Evolutionary conservation across 2,329 filamentous ascomycete species (phyloP).

Genomic region (Talaromyces sp.): DNA sequence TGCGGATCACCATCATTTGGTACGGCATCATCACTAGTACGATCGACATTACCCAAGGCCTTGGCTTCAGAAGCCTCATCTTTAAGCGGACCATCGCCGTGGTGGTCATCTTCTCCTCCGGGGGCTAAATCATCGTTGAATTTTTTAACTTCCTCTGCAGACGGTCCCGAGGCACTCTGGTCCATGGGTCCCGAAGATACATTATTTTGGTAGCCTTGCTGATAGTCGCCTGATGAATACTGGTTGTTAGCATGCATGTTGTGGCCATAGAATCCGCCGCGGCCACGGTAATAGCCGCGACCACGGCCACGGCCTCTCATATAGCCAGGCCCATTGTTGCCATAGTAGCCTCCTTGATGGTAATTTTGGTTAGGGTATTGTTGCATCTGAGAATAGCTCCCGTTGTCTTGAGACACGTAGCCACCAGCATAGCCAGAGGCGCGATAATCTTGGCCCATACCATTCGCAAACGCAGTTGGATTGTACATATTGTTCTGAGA

Average conservation of each 20-base stretch:
- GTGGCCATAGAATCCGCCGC: conserved; percentile 32
- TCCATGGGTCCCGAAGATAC: conserved; percentile 23
- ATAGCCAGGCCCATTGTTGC: conserved; percentile 60
- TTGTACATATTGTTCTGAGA: conserved; percentile 69
- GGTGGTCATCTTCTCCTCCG: conserved; percentile 26
- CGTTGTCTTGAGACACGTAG: conserved; percentile 70
- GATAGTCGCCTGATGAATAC: conserved; percentile 22
- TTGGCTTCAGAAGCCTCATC: conserved; percentile 5
- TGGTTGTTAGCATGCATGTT: conserved; percentile 26
- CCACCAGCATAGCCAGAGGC: conserved; percentile 60
- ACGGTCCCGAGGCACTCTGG: conserved; percentile 5
- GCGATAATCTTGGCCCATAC: conserved; percentile 78
- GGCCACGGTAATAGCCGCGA: conserved; percentile 45
- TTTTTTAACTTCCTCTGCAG: conserved; percentile 17
- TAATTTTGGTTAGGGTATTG: conserved; percentile 55
- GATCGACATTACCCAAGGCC: not conserved
- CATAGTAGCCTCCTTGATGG: conserved; percentile 70
- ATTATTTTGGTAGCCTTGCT: conserved; percentile 30
- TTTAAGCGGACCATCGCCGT: conserved; percentile 20
- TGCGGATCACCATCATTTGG: not conserved
- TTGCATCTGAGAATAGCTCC: conserved; percentile 66
- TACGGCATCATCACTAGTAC: not conserved
- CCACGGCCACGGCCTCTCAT: conserved; percentile 60
- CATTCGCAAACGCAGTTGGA: conserved; percentile 67
- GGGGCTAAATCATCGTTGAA: conserved; percentile 29